phyloP scores from a whole-genome alignment of 257 asterid genomes.

The Capsicum baccatum region DNA sequence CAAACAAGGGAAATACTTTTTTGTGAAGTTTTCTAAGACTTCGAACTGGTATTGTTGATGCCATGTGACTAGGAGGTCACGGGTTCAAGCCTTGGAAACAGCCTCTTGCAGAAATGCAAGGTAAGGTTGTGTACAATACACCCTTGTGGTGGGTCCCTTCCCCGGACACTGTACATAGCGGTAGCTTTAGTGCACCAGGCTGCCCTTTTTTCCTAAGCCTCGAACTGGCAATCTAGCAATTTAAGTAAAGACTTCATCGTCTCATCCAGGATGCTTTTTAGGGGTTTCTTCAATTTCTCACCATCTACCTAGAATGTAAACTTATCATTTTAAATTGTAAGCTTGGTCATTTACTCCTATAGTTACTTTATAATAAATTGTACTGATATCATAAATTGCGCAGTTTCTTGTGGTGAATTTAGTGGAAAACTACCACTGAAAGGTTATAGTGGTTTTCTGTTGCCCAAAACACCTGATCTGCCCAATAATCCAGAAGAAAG shows the following conservation, averaged over 20 bases:
- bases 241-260: not conserved
- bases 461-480: slow-evolving; percentile 36
- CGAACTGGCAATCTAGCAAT: not conserved
- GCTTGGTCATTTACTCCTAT: slow-evolving; percentile 6
- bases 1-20: not conserved
- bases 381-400: slow-evolving; percentile 26
- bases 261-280: not conserved
- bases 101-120: no score
- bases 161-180: no score
- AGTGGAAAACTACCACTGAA: slow-evolving; percentile 45
- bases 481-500: slow-evolving; percentile 47
- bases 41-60: not conserved
- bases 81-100: no score
- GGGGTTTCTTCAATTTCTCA: not conserved
- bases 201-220: not conserved
- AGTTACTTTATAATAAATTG: not conserved
- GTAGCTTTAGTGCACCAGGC: no score
- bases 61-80: no score
- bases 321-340: not conserved
- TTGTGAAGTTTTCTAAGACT: not conserved
- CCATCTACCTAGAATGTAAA: not conserved
- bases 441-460: slow-evolving; percentile 34
- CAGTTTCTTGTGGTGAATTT: slow-evolving; percentile 82
- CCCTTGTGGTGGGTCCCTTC: no score
- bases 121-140: no score